Percentiles rank a stretch among this genome's conserved stretches.
phyloP scores from a whole-genome alignment of 164 flowering plant species.

The Sedum album region DNA sequence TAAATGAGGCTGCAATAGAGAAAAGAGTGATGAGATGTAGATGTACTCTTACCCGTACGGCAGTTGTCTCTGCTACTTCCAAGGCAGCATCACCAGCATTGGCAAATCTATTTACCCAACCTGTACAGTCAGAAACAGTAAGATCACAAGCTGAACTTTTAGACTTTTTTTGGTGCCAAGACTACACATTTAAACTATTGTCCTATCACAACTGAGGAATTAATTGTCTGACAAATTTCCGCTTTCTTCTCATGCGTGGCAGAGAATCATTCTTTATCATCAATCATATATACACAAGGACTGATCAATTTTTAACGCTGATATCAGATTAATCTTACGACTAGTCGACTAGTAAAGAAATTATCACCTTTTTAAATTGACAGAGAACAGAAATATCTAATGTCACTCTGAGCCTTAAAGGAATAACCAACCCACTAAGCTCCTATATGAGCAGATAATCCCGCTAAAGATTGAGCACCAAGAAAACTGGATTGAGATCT shows the following conservation, averaged over 20 bases:
- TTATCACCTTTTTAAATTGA: too few relatives aligned
- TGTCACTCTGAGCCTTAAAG: background rate
- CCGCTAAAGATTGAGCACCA: background rate
- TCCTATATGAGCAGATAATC: background rate
- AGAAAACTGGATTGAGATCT: background rate
- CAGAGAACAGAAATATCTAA: background rate
- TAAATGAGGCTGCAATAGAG: background rate
- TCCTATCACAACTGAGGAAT: background rate
- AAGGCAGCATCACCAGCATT: conserved; percentile 96
- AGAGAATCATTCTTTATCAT: too few relatives aligned
- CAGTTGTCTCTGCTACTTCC: conserved; percentile 92
- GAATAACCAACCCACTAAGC: background rate
- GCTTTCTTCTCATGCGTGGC: background rate
- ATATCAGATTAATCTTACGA: too few relatives aligned
- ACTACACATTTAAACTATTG: background rate
- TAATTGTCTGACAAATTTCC: background rate
- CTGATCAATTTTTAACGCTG: too few relatives aligned
- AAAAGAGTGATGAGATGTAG: background rate
- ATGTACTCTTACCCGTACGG: conserved; percentile 48
- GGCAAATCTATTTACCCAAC: conserved; percentile 98
- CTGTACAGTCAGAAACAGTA: conserved; percentile 23
- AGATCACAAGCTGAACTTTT: background rate
- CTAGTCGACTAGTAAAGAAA: too few relatives aligned
- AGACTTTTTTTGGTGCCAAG: background rate
- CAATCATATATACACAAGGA: too few relatives aligned